Base-by-base conservation (phyloP, 2,329 filamentous ascomycete genomes). In the Aspergillus phoenicis region DNA sequence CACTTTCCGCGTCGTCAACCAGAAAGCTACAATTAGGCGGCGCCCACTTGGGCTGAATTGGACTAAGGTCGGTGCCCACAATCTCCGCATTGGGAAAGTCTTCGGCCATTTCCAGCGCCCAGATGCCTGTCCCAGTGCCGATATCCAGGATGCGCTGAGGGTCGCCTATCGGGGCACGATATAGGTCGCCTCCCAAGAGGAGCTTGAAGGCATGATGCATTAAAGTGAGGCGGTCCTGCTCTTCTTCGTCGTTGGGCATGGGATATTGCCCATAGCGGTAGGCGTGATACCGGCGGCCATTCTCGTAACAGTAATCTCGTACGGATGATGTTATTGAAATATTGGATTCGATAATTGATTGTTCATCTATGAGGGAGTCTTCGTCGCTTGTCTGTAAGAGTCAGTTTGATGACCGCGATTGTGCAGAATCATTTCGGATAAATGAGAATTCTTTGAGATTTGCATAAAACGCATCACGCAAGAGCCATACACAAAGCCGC, bases 11-110 rank as follows among this genome's bases (percentile, higher is more conserved):
- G 36, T 79, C 77, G 39, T 79, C 77, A 26, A 80, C 82, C n/a
- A 80, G 78, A 64, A 85, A 85, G 8, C 72, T 69, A 3, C 83
- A 75, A 56, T 85, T 85, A 0, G 80, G 75, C 2, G 83, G 82
- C 3, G 83, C 79, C 66, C 70, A 76, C 61, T 55, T 68, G 1
- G 74, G 73, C 61, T 73, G 77, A 64, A 73, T 78, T 17, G 69
- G 73, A 43, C 66, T 76, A 13, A 73, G 72, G 59, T 72, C 76
- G 15, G 72, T 77, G 22, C 73, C 74, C 33, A 75, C 63, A 47
- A 78, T 70, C 66, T 77, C 70, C 11, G 73, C 70, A 8, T 68
- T 38, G 4, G 77, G 76, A 62, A 72, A 73, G 38, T 70, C 60
- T 55, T 78, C 77, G 13, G 76, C 80, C 63, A 82, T 77, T 59